phyloP scores from a whole-genome alignment of 2,329 filamentous ascomycete species.

The Fusarium luffae region DNA sequence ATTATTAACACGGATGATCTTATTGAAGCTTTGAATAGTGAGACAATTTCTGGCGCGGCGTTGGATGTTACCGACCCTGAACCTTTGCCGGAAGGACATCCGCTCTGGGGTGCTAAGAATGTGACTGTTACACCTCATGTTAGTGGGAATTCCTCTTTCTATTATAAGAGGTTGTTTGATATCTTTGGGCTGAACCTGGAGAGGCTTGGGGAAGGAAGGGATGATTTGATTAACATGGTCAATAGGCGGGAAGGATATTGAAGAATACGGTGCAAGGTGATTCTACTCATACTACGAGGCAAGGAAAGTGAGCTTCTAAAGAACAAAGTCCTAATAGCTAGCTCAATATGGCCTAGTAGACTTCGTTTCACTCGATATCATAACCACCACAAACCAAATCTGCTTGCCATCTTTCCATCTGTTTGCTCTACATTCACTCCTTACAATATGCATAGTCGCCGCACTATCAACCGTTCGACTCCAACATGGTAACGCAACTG shows the following conservation, averaged over 20 bases:
- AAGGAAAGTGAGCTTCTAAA: no score
- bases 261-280: no score
- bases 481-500: no score
- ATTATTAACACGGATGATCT: slow-evolving; percentile 66
- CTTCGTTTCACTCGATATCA: no score
- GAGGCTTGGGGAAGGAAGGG: slow-evolving; percentile 51
- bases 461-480: no score
- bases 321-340: no score
- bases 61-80: slow-evolving; percentile 85
- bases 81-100: slow-evolving; percentile 74
- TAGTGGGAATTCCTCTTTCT: slow-evolving; percentile 56
- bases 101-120: slow-evolving; percentile 77
- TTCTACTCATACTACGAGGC: no score
- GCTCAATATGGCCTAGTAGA: no score
- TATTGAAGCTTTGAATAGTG: slow-evolving; percentile 66
- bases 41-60: slow-evolving; percentile 69
- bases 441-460: no score
- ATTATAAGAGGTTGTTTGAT: slow-evolving; percentile 54
- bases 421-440: no score
- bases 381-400: no score
- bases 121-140: slow-evolving; percentile 70
- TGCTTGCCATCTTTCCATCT: no score
- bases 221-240: slow-evolving; percentile 55
- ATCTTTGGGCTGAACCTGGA: slow-evolving; percentile 58
- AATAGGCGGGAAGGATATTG: slow-evolving; percentile 51